phyloP scores from a whole-genome alignment of 495 filamentous ascomycete species.

The Podospora sp. region DNA sequence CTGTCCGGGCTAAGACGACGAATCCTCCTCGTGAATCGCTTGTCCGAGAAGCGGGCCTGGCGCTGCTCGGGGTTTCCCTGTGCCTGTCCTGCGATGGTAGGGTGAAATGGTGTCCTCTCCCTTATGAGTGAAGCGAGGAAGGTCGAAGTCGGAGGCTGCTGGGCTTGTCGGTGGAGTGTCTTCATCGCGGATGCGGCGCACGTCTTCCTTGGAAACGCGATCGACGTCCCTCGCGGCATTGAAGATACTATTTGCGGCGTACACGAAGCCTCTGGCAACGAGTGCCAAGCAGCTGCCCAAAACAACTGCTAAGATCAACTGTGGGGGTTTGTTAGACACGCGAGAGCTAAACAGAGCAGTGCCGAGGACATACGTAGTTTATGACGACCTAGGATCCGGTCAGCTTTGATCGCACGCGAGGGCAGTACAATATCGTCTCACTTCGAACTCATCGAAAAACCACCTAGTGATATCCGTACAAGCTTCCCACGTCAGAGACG shows the following conservation, averaged over 20 bases:
- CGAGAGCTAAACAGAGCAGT: not conserved
- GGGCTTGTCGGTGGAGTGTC: not conserved
- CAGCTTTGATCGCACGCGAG: not conserved
- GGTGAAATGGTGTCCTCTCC: not conserved
- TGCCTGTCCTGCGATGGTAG: slow-evolving; percentile 28
- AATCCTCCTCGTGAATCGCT: slow-evolving; percentile 59
- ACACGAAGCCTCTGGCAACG: not conserved
- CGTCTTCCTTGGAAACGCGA: no score
- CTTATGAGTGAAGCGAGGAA: no score
- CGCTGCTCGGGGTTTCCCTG: slow-evolving; percentile 22
- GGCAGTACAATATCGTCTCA: not conserved
- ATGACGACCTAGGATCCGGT: not conserved
- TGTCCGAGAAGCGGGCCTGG: slow-evolving; percentile 51
- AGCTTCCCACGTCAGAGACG: not conserved
- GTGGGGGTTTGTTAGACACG: not conserved
- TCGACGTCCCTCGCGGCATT: not conserved
- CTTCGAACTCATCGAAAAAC: slow-evolving; percentile 8
- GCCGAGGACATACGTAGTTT: not conserved
- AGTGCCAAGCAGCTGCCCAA: not conserved
- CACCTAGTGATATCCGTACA: not conserved
- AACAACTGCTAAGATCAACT: not conserved
- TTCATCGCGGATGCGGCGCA: no score
- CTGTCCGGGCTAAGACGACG: not conserved
- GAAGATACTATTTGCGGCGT: not conserved
- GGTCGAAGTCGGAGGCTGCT: not conserved